phyloP scores from a whole-genome alignment of 805 yeast species.

The Zygoascus bituminiphila region DNA sequence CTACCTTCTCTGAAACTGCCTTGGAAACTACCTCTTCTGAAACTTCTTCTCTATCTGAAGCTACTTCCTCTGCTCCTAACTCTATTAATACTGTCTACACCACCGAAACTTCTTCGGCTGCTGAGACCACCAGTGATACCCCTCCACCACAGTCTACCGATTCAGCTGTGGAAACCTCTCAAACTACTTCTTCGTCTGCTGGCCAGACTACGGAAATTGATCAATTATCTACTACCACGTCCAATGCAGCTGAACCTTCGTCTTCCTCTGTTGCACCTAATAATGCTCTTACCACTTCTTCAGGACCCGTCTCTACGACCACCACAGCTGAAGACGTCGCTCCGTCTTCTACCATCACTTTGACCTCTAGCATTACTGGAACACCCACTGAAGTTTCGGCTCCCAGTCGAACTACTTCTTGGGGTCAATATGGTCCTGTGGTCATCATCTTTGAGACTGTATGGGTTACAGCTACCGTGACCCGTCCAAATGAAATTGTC shows the following conservation, averaged over 20 bases:
- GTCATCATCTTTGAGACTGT: not conserved
- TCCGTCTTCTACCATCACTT: not conserved
- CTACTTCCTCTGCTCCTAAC: not conserved
- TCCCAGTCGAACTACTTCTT: not conserved
- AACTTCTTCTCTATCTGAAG: not conserved
- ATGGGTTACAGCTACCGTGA: not conserved
- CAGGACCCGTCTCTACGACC: not conserved
- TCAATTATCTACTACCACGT: not conserved
- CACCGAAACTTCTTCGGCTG: not conserved
- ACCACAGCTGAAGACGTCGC: conserved; percentile 1
- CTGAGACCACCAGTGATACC: not conserved
- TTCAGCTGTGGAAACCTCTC: too few species aligned
- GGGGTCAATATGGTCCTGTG: not conserved
- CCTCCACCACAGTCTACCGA: too few species aligned
- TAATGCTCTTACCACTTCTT: not conserved
- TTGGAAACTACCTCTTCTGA: not conserved
- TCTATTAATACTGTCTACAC: not conserved
- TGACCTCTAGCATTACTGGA: not conserved
- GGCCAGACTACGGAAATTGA: not conserved
- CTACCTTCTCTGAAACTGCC: not conserved
- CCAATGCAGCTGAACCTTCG: not conserved
- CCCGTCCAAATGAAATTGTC: not conserved
- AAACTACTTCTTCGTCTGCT: not conserved
- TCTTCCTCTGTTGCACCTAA: conserved; percentile 2
- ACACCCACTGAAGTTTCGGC: not conserved